Evolutionary conservation across 1,284 basidiomycete species (phyloP).

Genomic region (Wallemia ichthyophaga): DNA sequence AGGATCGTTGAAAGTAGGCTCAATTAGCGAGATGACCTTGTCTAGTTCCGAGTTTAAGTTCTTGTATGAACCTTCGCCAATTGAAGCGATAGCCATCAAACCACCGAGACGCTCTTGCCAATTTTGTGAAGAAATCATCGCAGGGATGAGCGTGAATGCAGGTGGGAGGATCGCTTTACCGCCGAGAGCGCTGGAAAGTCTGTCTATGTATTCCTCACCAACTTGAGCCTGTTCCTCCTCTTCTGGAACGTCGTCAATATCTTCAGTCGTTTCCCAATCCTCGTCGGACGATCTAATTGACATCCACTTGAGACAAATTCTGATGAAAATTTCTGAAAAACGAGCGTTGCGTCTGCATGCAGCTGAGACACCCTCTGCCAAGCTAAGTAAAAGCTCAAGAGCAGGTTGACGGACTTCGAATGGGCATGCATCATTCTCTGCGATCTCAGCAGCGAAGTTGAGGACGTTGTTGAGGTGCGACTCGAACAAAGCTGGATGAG

Average conservation of each 20-base stretch:
- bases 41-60: constrained; percentile 44
- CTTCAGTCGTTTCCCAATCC: constrained; percentile 23
- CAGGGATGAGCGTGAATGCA: constrained; percentile 43
- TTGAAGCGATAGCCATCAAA: constrained; percentile 22
- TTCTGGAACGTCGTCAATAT: constrained; percentile 25
- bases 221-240: constrained; percentile 35
- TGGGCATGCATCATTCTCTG: not conserved
- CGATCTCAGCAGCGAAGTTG: constrained; percentile 21
- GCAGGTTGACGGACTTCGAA: constrained; percentile 8
- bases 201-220: constrained; percentile 45
- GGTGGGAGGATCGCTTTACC: constrained; percentile 36
- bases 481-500: constrained; percentile 32
- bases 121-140: constrained; percentile 41
- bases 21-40: constrained; percentile 42
- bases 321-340: constrained; percentile 9
- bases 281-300: constrained; percentile 6
- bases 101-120: constrained; percentile 54
- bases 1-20: constrained; percentile 37
- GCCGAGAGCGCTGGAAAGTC: constrained; percentile 34
- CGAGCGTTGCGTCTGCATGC: constrained; percentile 6
- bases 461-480: constrained; percentile 31
- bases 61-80: constrained; percentile 15
- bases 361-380: constrained; percentile 10
- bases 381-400: constrained; percentile 13
- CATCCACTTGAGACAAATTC: constrained; percentile 11